Evolutionary conservation across 352 stramenopile genomes (phyloP), one percentile per base, ranked within the genome.

Genomic region (Phytophthora uliginosa): DNA sequence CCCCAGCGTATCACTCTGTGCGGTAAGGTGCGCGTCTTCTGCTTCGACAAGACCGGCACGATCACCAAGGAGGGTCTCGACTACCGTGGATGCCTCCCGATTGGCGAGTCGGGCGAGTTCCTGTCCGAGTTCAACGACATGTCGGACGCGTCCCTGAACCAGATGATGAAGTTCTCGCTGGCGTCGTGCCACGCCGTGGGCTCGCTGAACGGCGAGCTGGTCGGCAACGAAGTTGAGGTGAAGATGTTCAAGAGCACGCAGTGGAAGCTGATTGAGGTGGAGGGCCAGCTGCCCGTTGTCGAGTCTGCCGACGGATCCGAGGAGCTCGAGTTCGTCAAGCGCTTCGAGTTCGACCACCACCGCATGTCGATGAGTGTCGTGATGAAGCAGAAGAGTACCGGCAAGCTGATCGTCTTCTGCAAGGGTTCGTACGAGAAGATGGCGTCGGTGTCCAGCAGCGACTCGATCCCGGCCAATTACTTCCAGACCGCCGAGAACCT

Each of bases 1-100:
- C 77, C 88, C 0, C 82, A 92, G 61, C 89, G 87, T 36, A 95
- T 98, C 60, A 86, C 93, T 0, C 74, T 98, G 2, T 93, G 89
- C 54, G 94, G 94, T n/a, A 98, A 98, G 71, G 90, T 98, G 9
- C 89, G 84, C 47, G 78, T 95, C 7, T 94, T 93, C 48, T 97
- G 92, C 73, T 98, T 98, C 72, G 94, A 98, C 82, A 98, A 98
- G 73, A 98, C 94, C 0, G 94, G 94, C 7, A 98, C 94, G 18
- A 86, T 98, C 54, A 98, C 94, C 20, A 95, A 97, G 64, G 82
- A 97, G 59, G 94, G 94, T 2, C 72, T 98, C 7, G 86, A 97
- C 59, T 97, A 95, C 71, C 67, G 89, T 59, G 89, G 83, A 36
- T 88, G 83, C 33, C 65, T 91, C n/a, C 84, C 84, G 0, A 77